These are phyloP conservation scores for Cladophialophora chaetospira DNA, from an alignment of 2,329 filamentous ascomycete species.

Conservation along the genomic window DNA sequence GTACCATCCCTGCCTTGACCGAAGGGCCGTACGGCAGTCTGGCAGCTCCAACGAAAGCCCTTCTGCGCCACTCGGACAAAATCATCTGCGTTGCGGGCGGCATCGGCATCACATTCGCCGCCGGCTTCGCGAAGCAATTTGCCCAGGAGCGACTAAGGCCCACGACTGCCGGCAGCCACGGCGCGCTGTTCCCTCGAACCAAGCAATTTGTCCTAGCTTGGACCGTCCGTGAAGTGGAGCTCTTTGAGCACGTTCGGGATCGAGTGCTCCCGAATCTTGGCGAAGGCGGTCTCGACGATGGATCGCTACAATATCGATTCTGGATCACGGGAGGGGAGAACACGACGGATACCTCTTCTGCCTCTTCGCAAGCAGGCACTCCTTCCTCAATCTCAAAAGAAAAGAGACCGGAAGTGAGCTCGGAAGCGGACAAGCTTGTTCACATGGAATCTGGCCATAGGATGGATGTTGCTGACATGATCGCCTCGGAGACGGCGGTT, in stretches of 20 bases:
- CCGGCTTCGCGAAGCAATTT: conserved; percentile 17
- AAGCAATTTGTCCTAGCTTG: conserved; percentile 18
- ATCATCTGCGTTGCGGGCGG: conserved; percentile 41
- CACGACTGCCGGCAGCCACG: not conserved
- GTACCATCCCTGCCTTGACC: not conserved
- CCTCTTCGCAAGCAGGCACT: not conserved
- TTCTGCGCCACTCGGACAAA: conserved; percentile 31
- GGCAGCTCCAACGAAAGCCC: not conserved
- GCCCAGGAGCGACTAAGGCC: not conserved
- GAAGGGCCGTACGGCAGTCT: conserved; percentile 25
- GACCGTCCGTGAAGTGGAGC: conserved; percentile 14
- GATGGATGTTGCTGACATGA: not conserved
- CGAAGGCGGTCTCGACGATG: not conserved
- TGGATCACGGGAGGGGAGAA: not conserved
- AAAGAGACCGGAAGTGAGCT: not conserved
- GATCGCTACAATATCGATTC: conserved; percentile 6
- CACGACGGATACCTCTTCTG: not conserved
- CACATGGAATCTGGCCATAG: not conserved
- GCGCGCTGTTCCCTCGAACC: not conserved
- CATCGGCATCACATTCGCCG: conserved; percentile 40
- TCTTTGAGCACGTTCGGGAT: conserved; percentile 8
- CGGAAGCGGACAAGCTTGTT: not conserved
- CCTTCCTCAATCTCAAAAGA: too few relatives aligned
- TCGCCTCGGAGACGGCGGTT: not conserved
- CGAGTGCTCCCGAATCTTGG: conserved; percentile 2